Base-by-base conservation (phyloP, 176 grass and related monocot species). In the Coix lacrymajobi region DNA sequence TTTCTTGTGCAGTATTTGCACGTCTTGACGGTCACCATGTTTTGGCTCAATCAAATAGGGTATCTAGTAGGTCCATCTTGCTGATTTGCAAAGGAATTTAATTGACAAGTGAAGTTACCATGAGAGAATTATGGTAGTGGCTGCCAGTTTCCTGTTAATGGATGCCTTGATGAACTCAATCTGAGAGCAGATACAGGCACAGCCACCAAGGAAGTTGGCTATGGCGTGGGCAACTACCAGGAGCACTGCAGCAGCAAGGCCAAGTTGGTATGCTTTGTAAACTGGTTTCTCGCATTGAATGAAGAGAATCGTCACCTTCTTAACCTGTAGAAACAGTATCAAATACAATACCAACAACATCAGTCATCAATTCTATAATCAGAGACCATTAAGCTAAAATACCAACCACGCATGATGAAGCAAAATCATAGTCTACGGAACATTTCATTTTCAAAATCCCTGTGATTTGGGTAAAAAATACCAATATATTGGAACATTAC, bases 201-300 rank as follows among this genome's bases (percentile, higher is more conserved):
- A 99, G 22, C 96, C 93, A 0, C 93, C 93, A 2, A 99, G 62
- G 66, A 94, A 85, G 85, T 94, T 99, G 17, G 91, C 84, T 31
- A 94, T 63, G 52, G 87, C 89, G 8, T 99, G 96, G 5, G 96
- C 89, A 48, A 83, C 60, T 34, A 92, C 89, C 22, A 99, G 83
- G 61, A 99, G 69, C 19, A 91, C 87, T 5, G 91, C 93, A 12
- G 96, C 96, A 0, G 93, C 85, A 8, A 99, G 73, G 25, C 96
- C 96, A 2, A 99, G 89, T 78, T 90, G 92, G 89, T 96, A 99
- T 26, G 91, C 96, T 82, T 79, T 81, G 24, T 89, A 69, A 9
- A 90, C 83, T 44, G 96, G 91, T 83, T 93, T 85, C 85, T 93
- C 90, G 20, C 96, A 99, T 72, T 96, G 73, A 71, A 99, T 92